Percentiles rank a stretch among this genome's conserved stretches.
Conservation (phyloP, 2,329 filamentous ascomycete species). For the Calonectria henricotiae region DNA sequence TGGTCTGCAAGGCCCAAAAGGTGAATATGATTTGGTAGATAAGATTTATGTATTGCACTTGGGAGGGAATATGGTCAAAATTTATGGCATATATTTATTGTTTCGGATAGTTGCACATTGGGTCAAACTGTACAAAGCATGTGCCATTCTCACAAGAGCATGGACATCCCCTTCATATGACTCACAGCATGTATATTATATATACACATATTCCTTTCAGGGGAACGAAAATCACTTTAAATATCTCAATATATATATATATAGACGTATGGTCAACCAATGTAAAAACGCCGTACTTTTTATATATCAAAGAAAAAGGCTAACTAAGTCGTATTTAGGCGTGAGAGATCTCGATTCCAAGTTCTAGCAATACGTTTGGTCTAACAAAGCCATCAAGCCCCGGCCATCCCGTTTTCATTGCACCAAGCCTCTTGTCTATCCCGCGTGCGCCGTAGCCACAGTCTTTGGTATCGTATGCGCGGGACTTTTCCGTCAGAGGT, state of each 20-base stretch:
- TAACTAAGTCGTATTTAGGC: constrained; percentile 23
- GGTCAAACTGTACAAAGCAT: too few relatives aligned
- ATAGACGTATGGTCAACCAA: background rate
- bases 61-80: background rate
- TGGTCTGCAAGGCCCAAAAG: background rate
- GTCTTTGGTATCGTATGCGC: constrained; percentile 44
- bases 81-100: background rate
- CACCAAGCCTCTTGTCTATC: constrained; percentile 13
- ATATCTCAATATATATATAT: background rate
- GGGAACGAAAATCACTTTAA: too few relatives aligned
- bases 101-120: background rate
- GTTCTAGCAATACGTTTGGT: constrained; percentile 33
- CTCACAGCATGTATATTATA: too few relatives aligned
- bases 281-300: background rate
- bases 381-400: constrained; percentile 33
- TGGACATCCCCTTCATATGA: too few relatives aligned
- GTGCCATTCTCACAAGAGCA: too few relatives aligned
- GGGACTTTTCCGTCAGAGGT: constrained; percentile 39
- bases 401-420: constrained; percentile 17
- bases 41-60: background rate
- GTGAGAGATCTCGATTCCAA: constrained; percentile 30
- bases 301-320: constrained; percentile 13
- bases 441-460: constrained; percentile 12
- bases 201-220: too few relatives aligned
- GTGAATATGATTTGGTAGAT: constrained; percentile 1